Evolutionary conservation across 2,329 filamentous ascomycete species (phyloP).

Genomic region (Claviceps humidiphila): DNA sequence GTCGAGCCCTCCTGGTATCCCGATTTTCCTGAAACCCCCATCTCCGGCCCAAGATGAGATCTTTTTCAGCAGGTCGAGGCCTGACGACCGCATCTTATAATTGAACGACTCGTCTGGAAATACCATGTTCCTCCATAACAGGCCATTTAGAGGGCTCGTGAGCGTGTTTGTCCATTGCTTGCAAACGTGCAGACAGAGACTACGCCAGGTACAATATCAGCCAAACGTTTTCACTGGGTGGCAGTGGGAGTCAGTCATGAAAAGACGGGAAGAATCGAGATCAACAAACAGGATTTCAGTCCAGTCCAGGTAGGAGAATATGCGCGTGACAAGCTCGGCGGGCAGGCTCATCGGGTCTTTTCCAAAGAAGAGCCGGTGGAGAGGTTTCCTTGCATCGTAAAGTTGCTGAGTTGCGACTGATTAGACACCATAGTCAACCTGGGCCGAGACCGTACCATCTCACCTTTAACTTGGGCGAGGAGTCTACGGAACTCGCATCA

Average conservation of each 20-base stretch:
- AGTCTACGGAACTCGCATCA: too few relatives aligned
- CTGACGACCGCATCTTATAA: not conserved
- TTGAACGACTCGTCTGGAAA: conserved; percentile 9
- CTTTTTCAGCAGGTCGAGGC: conserved; percentile 13
- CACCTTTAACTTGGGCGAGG: too few relatives aligned
- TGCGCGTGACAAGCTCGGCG: conserved; percentile 1
- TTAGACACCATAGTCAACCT: too few relatives aligned
- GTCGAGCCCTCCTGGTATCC: conserved; percentile 12
- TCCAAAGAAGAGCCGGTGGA: too few relatives aligned
- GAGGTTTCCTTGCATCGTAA: too few relatives aligned
- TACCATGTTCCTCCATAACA: conserved; percentile 19
- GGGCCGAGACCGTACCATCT: too few relatives aligned
- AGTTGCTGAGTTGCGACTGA: too few relatives aligned
- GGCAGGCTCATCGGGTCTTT: too few relatives aligned
- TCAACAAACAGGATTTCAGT: conserved; percentile 16
- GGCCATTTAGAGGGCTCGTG: conserved; percentile 14
- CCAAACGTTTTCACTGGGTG: too few relatives aligned
- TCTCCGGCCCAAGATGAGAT: conserved; percentile 19
- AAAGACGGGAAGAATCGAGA: too few relatives aligned
- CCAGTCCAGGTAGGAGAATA: conserved; percentile 23
- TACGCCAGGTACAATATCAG: too few relatives aligned
- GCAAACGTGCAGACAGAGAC: conserved; percentile 5
- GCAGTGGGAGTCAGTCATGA: too few relatives aligned
- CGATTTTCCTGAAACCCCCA: conserved; percentile 15
- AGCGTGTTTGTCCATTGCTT: conserved; percentile 20